Base-by-base conservation (phyloP, 192 early-diverging fungal genomes). In the Powellomyces hirtus region DNA sequence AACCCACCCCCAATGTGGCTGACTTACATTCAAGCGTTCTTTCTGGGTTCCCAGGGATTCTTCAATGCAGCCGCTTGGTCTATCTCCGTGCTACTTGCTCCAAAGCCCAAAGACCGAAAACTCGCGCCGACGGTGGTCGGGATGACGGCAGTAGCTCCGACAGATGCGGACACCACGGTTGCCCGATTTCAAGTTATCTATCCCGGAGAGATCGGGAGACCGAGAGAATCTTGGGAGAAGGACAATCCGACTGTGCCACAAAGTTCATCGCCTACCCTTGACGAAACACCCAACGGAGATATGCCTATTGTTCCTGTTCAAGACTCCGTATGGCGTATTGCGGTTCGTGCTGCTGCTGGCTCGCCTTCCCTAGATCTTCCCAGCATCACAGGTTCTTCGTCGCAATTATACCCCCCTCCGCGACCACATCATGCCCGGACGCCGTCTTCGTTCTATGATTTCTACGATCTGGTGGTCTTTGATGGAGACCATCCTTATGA, bases 1-100 rank as follows among this genome's bases (percentile, higher is more conserved):
- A 46, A 33, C 13, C 62, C 62, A 50, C 62, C 62, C 10, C 62
- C 62, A 13, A 16, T 51, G 26, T 64, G 62, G 62, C 62, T 64
- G 16, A 34, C 35, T 18, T 64, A 64, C 7, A 29, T 64, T 24
- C 62, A 64, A 29, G 62, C 62, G 4, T 64, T 64, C 29, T 64
- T 64, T 36, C 62, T 64, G 29, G 62, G 62, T 14, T 51, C 45
- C 18, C 62, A 64, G 51, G 62, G 62, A 30, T 51, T 64, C 30
- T 64, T 64, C 31, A 64, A 64, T 51, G 62, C 62, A 14, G 46
- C 42, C 33, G 62, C 62, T 34, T 64, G 62, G 62, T 38, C 38
- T 3, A 30, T 64, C 27, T 64, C 62, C 7, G 38, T 64, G 13
- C 40, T 64, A 2, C 30, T 64, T 22, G 2, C 62, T 7, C 46